These are phyloP conservation scores for Podospora anserina DNA, from an alignment of 495 filamentous ascomycete genomes.

Conservation along the genomic window DNA sequence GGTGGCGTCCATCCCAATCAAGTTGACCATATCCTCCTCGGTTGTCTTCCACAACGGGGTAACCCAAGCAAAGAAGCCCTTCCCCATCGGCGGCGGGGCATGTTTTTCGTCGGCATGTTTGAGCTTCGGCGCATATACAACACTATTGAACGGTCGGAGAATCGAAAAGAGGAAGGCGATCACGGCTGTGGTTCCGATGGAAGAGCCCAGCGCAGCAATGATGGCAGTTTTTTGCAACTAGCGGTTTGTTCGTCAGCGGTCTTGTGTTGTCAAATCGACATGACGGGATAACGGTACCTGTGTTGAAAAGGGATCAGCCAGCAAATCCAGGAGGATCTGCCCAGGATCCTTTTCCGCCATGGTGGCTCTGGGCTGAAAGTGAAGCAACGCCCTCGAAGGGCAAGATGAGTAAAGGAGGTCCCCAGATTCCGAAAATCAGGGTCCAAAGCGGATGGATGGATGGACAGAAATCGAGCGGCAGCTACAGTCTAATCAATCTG, in stretches of 20 bases:
- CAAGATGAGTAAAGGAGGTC: slow-evolving; percentile 11
- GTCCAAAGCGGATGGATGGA: background rate
- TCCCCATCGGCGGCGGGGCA: slow-evolving; percentile 85
- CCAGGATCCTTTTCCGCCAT: slow-evolving; percentile 31
- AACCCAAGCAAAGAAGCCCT: slow-evolving; percentile 82
- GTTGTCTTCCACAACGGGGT: slow-evolving; percentile 69
- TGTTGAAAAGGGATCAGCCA: slow-evolving; percentile 49
- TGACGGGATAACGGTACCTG: slow-evolving; percentile 31
- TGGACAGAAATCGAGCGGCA: background rate
- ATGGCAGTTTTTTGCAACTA: slow-evolving; percentile 51
- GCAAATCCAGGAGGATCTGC: slow-evolving; percentile 40
- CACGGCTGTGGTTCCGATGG: slow-evolving; percentile 66
- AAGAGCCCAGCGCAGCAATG: slow-evolving; percentile 76
- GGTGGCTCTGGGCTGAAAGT: background rate
- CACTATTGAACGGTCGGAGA: slow-evolving; percentile 81
- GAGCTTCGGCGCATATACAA: slow-evolving; percentile 92
- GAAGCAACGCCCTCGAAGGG: slow-evolving; percentile 12
- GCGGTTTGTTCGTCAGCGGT: background rate
- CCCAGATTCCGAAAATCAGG: slow-evolving; percentile 8
- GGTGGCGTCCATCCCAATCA: slow-evolving; percentile 84
- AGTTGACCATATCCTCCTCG: slow-evolving; percentile 70
- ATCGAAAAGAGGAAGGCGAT: slow-evolving; percentile 81
- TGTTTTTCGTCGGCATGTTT: slow-evolving; percentile 91
- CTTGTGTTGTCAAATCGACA: background rate
- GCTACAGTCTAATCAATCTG: slow-evolving; percentile 7